A percentile compares a stretch with the other conserved stretches of the same genome.
Conservation (phyloP, 1,139 yeast species). For the Saccharomyces hybrid region DNA sequence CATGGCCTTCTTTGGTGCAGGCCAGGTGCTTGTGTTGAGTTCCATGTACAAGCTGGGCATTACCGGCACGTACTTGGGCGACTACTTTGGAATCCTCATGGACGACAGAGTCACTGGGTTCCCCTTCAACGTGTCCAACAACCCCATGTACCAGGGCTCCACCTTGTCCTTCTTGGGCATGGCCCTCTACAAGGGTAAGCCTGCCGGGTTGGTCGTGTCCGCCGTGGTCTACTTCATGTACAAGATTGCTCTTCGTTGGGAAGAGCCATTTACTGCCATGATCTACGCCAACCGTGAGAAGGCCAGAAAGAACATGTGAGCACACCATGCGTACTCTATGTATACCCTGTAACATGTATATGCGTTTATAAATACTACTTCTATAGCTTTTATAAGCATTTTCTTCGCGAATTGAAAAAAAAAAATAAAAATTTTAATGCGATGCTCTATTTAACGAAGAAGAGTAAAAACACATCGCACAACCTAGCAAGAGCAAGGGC, state of each 20-base stretch:
- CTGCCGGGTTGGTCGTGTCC: conserved; percentile 74
- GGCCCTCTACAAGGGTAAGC: conserved; percentile 81
- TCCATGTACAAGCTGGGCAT: conserved; percentile 95
- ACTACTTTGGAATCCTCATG: conserved; percentile 94
- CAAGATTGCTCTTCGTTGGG: conserved; percentile 72
- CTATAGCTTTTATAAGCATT: not conserved
- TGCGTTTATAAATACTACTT: too few relatives aligned
- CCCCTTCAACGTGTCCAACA: conserved; percentile 84
- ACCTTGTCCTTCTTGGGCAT: conserved; percentile 84
- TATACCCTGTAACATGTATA: too few relatives aligned
- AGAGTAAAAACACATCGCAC: not conserved
- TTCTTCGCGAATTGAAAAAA: not conserved
- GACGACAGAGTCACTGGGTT: conserved; percentile 83
- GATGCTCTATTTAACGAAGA: not conserved
- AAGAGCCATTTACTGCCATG: conserved; percentile 92
- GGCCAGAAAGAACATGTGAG: not conserved
- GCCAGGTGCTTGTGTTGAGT: conserved; percentile 69
- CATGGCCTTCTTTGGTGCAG: conserved; percentile 46
- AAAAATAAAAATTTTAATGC: not conserved
- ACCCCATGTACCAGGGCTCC: conserved; percentile 97
- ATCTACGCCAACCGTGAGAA: conserved; percentile 64
- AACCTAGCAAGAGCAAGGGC: not conserved
- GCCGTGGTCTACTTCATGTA: conserved; percentile 75
- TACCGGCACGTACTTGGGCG: conserved; percentile 97
- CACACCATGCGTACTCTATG: not conserved